Conservation (phyloP, 768 basidiomycete genomes). For the Rhizopogon rudus region DNA sequence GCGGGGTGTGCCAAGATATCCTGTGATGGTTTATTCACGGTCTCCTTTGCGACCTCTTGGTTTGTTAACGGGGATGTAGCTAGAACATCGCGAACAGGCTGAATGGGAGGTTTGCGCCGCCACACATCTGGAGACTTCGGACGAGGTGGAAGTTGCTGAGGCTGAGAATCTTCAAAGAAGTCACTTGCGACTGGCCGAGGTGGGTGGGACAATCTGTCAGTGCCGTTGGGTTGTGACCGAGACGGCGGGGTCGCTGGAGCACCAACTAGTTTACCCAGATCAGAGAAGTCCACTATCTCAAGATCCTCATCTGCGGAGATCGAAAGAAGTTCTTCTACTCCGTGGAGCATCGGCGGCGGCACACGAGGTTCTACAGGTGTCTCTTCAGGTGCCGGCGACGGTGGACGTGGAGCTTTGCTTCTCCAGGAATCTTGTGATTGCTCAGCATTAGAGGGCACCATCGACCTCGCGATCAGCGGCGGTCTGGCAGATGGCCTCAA, state of each 20-base stretch:
- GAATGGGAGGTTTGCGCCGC: conserved; percentile 30
- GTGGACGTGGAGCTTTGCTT: conserved; percentile 30
- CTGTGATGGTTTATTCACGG: not conserved
- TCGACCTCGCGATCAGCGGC: conserved; percentile 9
- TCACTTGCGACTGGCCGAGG: conserved; percentile 60
- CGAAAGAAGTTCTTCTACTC: conserved; percentile 32
- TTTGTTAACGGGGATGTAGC: not conserved
- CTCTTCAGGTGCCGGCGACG: conserved; percentile 23
- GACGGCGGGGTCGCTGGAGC: conserved; percentile 11
- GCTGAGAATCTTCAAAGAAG: conserved; percentile 55
- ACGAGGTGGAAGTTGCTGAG: conserved; percentile 14
- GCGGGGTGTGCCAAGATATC: not conserved
- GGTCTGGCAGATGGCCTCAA: conserved; percentile 23
- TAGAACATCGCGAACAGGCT: not conserved
- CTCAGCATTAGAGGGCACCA: conserved; percentile 14
- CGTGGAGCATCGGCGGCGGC: conserved; percentile 28
- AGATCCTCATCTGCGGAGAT: conserved; percentile 53
- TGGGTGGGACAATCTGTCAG: conserved; percentile 23
- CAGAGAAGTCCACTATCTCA: conserved; percentile 78
- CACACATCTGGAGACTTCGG: conserved; percentile 38
- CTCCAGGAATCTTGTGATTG: conserved; percentile 53
- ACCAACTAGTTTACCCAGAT: conserved; percentile 67
- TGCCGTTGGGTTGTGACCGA: conserved; percentile 13
- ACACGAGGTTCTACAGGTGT: conserved; percentile 30
- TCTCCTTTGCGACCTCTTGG: not conserved